A percentile compares a stretch with the other conserved stretches of the same genome.
phyloP scores from a whole-genome alignment of 768 basidiomycete genomes.

The Suillus variegatus region DNA sequence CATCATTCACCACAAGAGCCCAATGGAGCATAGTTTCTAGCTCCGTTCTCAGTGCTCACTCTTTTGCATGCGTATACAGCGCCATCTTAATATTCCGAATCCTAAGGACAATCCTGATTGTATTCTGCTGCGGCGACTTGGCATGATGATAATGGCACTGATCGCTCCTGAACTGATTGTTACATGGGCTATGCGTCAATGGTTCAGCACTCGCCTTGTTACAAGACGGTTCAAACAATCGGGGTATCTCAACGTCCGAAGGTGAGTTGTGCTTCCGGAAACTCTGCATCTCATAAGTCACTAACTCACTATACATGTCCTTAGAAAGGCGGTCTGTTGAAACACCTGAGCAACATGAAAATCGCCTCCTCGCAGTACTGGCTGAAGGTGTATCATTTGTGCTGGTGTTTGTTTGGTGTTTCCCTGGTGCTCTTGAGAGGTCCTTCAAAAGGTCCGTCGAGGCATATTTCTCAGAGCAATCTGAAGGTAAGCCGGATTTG shows the following conservation, averaged over 20 bases:
- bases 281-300: neutral
- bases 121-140: constrained; percentile 3
- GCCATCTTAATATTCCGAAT: constrained; percentile 25
- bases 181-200: constrained; percentile 22
- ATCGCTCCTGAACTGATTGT: constrained; percentile 27
- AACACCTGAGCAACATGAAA: neutral
- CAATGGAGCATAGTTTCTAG: constrained; percentile 23
- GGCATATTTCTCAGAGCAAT: too few species aligned
- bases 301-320: neutral
- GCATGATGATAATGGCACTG: constrained; percentile 18
- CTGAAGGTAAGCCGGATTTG: too few species aligned
- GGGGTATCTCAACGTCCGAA: too few species aligned
- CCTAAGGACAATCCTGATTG: neutral
- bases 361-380: neutral
- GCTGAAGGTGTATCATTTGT: neutral
- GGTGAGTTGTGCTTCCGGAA: too few species aligned
- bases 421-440: neutral
- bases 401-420: neutral
- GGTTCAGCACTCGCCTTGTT: constrained; percentile 13
- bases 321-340: neutral
- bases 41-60: constrained; percentile 23
- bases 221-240: neutral
- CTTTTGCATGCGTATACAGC: constrained; percentile 28
- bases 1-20: constrained; percentile 18
- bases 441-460: neutral